Conservation (phyloP, 768 basidiomycete species). For the Crassisporium funariophilum region DNA sequence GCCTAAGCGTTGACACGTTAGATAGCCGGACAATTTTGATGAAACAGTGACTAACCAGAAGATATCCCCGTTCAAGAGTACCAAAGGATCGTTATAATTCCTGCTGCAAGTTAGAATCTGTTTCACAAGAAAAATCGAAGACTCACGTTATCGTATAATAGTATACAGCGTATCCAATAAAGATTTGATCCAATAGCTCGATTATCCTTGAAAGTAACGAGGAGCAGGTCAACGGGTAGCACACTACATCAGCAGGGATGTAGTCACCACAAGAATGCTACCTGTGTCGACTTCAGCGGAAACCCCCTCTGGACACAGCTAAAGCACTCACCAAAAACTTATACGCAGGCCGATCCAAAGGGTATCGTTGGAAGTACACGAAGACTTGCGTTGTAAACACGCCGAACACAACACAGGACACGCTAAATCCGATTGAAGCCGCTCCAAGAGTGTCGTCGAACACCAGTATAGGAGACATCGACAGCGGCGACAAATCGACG, state of each 20-base stretch:
- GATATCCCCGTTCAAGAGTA: slow-evolving; percentile 27
- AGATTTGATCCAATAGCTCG: slow-evolving; percentile 49
- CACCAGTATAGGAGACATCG: slow-evolving; percentile 13
- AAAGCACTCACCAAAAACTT: slow-evolving; percentile 37
- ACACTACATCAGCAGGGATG: not conserved
- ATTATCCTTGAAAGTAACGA: slow-evolving; percentile 36
- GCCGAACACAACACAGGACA: slow-evolving; percentile 43
- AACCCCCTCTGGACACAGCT: no score
- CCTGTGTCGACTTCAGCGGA: no score
- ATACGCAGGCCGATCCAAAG: slow-evolving; percentile 35
- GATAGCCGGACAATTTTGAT: no score
- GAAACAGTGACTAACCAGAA: slow-evolving; percentile 44
- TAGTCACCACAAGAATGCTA: slow-evolving; percentile 27
- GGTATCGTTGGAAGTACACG: slow-evolving; percentile 41
- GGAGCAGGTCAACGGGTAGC: no score
- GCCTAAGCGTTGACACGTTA: no score
- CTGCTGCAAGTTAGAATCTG: slow-evolving; percentile 26
- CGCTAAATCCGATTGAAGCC: slow-evolving; percentile 38
- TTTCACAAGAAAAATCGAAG: not conserved
- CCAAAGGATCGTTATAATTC: slow-evolving; percentile 34
- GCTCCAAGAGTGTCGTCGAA: slow-evolving; percentile 43
- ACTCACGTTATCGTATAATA: slow-evolving; percentile 57
- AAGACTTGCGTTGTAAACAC: slow-evolving; percentile 39
- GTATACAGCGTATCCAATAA: slow-evolving; percentile 56
- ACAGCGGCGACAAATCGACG: not conserved